Conservation (phyloP, 805 yeast species). For the Debaryomyces castellii region DNA sequence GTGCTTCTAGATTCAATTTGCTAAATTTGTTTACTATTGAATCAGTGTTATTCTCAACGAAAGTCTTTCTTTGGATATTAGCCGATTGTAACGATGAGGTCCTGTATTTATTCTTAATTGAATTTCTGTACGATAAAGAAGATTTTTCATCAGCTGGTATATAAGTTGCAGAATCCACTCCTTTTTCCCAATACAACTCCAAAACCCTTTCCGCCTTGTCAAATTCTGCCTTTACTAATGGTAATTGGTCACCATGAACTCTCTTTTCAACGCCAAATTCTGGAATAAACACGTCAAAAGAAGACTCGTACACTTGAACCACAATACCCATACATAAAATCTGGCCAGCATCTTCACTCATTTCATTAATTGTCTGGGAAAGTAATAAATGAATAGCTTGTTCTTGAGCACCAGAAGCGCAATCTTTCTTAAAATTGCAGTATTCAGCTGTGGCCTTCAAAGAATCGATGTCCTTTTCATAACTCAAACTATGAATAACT, state of each 20-base stretch:
- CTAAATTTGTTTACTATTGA: constrained; percentile 49
- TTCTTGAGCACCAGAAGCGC: constrained; percentile 89
- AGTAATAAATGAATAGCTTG: constrained; percentile 87
- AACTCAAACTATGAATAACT: constrained; percentile 45
- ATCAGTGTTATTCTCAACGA: constrained; percentile 36
- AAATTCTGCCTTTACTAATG: constrained; percentile 88
- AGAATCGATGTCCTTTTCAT: constrained; percentile 57
- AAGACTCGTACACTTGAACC: constrained; percentile 90
- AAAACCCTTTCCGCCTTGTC: constrained; percentile 64
- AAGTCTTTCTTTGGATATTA: constrained; percentile 43
- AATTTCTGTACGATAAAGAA: constrained; percentile 70
- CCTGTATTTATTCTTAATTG: constrained; percentile 76
- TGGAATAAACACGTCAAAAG: constrained; percentile 90
- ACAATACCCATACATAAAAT: constrained; percentile 82
- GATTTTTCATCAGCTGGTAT: constrained; percentile 88
- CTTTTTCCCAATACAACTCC: constrained; percentile 89
- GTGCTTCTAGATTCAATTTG: constrained; percentile 51
- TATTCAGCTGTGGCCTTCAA: constrained; percentile 84
- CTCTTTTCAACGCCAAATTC: constrained; percentile 94
- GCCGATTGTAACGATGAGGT: constrained; percentile 75
- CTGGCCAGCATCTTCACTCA: constrained; percentile 74
- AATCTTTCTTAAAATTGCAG: constrained; percentile 93
- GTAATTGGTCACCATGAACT: constrained; percentile 96
- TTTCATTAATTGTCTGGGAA: constrained; percentile 78
- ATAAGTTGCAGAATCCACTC: constrained; percentile 88